A percentile compares a stretch with the other conserved stretches of the same genome.
These are phyloP conservation scores for Zymoseptoria brevis DNA, from an alignment of 2,329 filamentous ascomycete genomes.

Conservation along the genomic window DNA sequence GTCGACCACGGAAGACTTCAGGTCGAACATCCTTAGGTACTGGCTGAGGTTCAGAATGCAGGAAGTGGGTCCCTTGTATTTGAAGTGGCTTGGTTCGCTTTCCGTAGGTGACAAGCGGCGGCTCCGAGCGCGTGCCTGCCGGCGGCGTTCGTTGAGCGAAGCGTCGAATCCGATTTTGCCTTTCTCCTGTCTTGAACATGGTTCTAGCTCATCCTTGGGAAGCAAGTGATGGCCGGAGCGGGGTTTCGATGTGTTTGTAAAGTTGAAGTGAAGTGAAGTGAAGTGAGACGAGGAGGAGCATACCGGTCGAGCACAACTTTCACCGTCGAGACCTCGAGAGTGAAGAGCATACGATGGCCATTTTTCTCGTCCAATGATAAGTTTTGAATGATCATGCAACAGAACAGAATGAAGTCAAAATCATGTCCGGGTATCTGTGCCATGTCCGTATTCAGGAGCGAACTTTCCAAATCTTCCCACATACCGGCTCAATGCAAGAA, in stretches of 20 bases:
- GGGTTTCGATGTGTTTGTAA: neutral
- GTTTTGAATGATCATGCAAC: neutral
- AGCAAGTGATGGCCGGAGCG: neutral
- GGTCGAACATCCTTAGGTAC: slow-evolving; percentile 10
- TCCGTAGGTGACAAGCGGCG: slow-evolving; percentile 15
- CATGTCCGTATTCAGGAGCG: neutral
- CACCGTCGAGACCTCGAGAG: neutral
- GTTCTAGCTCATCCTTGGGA: neutral
- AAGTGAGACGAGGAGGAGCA: neutral
- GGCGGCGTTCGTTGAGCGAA: neutral
- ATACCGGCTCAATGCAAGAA: neutral
- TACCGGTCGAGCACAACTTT: neutral
- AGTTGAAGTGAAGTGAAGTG: neutral
- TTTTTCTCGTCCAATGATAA: neutral
- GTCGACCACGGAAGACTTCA: slow-evolving; percentile 7
- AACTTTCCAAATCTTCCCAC: neutral
- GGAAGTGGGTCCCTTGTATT: slow-evolving; percentile 13
- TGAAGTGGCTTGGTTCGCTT: slow-evolving; percentile 15
- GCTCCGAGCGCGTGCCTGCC: neutral
- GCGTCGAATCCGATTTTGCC: neutral
- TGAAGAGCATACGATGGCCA: neutral
- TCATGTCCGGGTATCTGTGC: neutral
- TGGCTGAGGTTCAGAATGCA: slow-evolving; percentile 10
- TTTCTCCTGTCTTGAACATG: neutral
- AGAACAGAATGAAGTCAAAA: neutral